Conservation (phyloP, 2,329 filamentous ascomycete genomes). For the Verticillium albo-atrum region DNA sequence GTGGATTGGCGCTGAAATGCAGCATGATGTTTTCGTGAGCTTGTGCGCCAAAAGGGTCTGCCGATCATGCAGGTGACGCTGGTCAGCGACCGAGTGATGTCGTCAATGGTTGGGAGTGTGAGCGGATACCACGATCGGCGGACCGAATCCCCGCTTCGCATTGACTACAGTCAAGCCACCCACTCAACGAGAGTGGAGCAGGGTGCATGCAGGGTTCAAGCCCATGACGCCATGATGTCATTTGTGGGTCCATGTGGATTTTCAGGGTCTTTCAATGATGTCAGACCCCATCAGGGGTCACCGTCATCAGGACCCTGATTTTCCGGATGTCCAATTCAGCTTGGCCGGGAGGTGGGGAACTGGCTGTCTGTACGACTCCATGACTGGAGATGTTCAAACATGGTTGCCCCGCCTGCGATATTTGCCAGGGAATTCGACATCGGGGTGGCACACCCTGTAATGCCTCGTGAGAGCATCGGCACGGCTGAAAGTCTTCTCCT, state of each 20-base stretch:
- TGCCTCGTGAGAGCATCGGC: constrained; percentile 93
- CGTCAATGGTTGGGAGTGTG: neutral
- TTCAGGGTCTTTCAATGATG: constrained; percentile 3
- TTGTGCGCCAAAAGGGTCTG: neutral
- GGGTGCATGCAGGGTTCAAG: neutral
- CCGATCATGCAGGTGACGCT: neutral
- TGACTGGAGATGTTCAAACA: neutral
- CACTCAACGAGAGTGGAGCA: neutral
- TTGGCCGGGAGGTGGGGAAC: neutral
- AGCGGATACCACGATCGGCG: neutral
- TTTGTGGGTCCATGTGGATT: neutral
- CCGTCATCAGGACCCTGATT: neutral
- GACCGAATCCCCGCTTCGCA: neutral
- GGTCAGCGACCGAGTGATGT: neutral
- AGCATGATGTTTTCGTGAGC: neutral
- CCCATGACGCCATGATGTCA: neutral
- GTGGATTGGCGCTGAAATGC: neutral
- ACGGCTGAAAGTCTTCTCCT: constrained; percentile 95
- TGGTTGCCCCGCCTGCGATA: constrained; percentile 28
- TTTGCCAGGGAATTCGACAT: constrained; percentile 74
- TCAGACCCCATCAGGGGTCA: neutral
- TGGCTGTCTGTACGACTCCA: neutral
- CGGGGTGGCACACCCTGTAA: constrained; percentile 90
- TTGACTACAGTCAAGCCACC: neutral
- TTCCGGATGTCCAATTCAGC: neutral